Conservation (phyloP, 495 filamentous ascomycete genomes). For the Penicillium herquei region DNA sequence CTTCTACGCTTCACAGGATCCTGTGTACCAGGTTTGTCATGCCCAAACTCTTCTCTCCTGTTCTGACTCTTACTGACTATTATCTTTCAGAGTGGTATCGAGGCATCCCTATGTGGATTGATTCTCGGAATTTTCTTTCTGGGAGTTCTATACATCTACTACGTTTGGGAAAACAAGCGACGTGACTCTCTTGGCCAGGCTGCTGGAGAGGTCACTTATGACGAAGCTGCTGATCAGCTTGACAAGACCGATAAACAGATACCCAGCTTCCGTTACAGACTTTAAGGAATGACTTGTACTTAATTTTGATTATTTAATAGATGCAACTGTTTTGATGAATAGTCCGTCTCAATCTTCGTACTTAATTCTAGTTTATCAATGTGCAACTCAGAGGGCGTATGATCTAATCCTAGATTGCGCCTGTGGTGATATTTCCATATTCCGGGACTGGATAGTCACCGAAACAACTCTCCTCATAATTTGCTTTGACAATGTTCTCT, state of each 20-base stretch:
- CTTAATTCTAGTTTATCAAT: too few species aligned
- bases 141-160: conserved; percentile 3
- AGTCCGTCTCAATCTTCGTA: too few species aligned
- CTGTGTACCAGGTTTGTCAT: conserved; percentile 4
- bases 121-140: conserved; percentile 6
- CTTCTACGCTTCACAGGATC: conserved; percentile 8
- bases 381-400: too few species aligned
- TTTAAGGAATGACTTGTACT: neutral
- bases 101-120: conserved; percentile 10
- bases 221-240: neutral
- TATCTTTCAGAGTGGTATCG: conserved; percentile 3
- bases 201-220: neutral
- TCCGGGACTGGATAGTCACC: conserved; percentile 2
- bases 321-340: too few species aligned
- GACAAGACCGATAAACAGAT: conserved; percentile 6
- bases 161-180: conserved; percentile 9
- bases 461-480: conserved; percentile 2
- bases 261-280: conserved; percentile 5
- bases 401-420: neutral
- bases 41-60: neutral
- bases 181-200: neutral
- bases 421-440: conserved; percentile 1
- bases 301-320: too few species aligned
- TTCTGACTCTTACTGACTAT: neutral
- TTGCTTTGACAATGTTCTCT: conserved; percentile 2